These are phyloP conservation scores for Coelastrella sp. DNA, from an alignment of 139 green algal genomes.

Conservation along the genomic window DNA sequence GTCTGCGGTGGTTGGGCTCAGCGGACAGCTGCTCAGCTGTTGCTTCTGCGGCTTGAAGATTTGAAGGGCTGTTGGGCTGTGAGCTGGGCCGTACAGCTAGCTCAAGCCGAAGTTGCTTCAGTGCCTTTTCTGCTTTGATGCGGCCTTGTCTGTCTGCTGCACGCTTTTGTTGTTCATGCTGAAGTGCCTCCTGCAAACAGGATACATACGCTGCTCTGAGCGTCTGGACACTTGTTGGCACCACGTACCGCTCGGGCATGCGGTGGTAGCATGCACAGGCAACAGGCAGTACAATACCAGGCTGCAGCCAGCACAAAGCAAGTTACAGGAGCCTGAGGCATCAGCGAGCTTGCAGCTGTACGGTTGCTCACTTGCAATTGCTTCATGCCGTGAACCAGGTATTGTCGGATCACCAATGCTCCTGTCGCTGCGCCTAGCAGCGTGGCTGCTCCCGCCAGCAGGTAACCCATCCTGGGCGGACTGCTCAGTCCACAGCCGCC, in stretches of 20 bases:
- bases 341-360: not conserved
- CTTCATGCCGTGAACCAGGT: not conserved
- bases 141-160: conserved; percentile 59
- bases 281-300: not conserved
- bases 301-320: not conserved
- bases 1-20: not conserved
- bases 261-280: not conserved
- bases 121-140: conserved; percentile 62
- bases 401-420: not conserved
- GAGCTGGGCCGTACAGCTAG: not conserved
- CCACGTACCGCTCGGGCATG: not conserved
- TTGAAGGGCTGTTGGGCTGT: too few species aligned
- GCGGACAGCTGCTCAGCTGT: not conserved
- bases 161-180: conserved; percentile 29
- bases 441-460: not conserved
- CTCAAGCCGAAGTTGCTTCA: conserved; percentile 42
- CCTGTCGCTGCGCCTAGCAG: not conserved
- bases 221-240: not conserved
- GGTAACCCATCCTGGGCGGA: not conserved
- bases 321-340: not conserved
- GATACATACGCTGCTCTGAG: not conserved
- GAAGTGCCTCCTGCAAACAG: not conserved
- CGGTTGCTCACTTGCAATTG: not conserved
- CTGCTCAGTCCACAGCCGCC: too few species aligned
- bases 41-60: not conserved